phyloP scores from a whole-genome alignment of 495 filamentous ascomycete genomes.

The Hypoxylon trugodes region DNA sequence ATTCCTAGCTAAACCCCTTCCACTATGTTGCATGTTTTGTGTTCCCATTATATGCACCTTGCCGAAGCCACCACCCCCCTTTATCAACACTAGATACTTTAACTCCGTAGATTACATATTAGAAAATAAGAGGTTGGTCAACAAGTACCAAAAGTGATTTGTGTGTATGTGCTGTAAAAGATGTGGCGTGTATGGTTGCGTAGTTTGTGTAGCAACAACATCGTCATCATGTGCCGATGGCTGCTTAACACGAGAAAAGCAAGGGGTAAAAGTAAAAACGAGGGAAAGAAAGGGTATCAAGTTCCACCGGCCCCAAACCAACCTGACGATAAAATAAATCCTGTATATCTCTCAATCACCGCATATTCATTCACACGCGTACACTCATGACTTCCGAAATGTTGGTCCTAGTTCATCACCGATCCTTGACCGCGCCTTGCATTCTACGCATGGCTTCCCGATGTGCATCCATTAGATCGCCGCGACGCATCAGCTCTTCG shows the following conservation, averaged over 20 bases:
- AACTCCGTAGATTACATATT: conserved; percentile 28
- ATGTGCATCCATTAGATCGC: conserved; percentile 79
- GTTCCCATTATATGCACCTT: conserved; percentile 26
- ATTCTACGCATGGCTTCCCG: conserved; percentile 82
- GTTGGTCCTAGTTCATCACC: conserved; percentile 17
- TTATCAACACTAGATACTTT: conserved; percentile 6
- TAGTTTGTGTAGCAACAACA: neutral
- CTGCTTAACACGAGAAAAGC: neutral
- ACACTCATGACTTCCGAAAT: conserved; percentile 16
- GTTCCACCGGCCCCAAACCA: conserved; percentile 12
- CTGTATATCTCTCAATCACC: conserved; percentile 21
- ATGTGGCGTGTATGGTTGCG: neutral
- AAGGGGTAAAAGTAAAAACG: conserved; percentile 1
- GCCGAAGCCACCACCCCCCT: conserved; percentile 1
- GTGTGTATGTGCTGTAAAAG: conserved; percentile 1
- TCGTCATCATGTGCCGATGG: neutral
- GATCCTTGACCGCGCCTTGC: conserved; percentile 74
- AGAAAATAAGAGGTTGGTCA: conserved; percentile 27
- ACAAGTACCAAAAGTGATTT: neutral
- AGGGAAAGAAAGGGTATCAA: conserved; percentile 41
- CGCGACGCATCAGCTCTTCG: conserved; percentile 78
- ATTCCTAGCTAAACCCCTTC: neutral
- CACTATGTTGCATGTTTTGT: conserved; percentile 22
- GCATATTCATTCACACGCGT: conserved; percentile 5
- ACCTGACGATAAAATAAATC: conserved; percentile 6